Conservation (phyloP, 441 rosid genomes). For the Gossypium laxum region DNA sequence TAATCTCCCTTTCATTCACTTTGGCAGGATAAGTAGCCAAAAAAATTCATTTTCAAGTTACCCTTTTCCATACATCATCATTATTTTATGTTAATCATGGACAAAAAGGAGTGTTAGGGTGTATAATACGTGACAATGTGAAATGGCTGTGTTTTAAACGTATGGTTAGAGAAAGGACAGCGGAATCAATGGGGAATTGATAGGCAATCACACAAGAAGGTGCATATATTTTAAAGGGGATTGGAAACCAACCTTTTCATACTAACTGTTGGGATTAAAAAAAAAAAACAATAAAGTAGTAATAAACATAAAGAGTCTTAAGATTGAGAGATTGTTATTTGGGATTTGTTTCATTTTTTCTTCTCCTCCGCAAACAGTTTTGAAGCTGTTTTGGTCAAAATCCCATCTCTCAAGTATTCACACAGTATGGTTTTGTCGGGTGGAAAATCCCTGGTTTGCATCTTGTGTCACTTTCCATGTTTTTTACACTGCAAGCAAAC, state of each 20-base stretch:
- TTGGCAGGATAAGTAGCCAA: not conserved
- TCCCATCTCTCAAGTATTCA: slow-evolving; percentile 9
- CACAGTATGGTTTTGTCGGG: slow-evolving; percentile 10
- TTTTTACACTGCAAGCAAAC: slow-evolving; percentile 14
- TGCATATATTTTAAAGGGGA: not conserved
- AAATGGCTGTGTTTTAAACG: not conserved
- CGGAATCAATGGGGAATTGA: slow-evolving; percentile 4
- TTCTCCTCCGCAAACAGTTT: not conserved
- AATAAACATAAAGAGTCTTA: not conserved
- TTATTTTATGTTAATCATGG: not conserved
- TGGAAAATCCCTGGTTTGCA: slow-evolving; percentile 3
- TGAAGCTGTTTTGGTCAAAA: slow-evolving; percentile 13
- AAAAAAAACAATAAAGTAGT: not conserved
- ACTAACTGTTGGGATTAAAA: not conserved
- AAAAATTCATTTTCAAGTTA: not conserved
- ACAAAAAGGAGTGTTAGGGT: not conserved
- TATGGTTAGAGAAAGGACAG: slow-evolving; percentile 9
- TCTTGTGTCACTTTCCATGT: slow-evolving; percentile 15
- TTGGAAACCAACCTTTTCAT: not conserved
- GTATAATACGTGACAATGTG: not conserved
- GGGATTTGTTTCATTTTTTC: not conserved
- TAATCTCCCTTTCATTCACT: not conserved
- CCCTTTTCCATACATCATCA: not conserved
- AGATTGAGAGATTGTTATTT: not conserved
- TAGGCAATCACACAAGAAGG: slow-evolving; percentile 5